phyloP scores from a whole-genome alignment of 169 alveolate genomes.

The Plasmodium knowlesi region DNA sequence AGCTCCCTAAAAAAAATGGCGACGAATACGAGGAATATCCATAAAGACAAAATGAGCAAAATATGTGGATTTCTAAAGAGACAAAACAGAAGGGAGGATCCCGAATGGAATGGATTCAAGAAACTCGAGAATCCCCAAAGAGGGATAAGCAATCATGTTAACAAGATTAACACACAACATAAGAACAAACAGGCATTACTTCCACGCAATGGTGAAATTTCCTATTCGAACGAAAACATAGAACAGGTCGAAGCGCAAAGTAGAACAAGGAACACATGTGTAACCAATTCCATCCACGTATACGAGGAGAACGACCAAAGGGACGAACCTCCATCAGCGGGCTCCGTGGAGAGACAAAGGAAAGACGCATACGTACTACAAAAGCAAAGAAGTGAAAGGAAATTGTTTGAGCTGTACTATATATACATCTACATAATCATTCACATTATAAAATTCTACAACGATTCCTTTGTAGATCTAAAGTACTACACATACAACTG shows the following conservation, averaged over 20 bases:
- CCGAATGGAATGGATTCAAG: neutral
- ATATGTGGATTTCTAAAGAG: neutral
- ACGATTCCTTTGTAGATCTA: constrained; percentile 59
- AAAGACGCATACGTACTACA: constrained; percentile 8
- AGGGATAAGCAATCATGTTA: neutral
- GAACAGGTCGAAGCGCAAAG: neutral
- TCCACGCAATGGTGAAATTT: neutral
- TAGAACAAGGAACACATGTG: neutral
- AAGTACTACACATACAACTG: constrained; percentile 69
- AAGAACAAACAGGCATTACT: neutral
- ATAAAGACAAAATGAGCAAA: neutral
- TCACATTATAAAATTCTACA: constrained; percentile 68
- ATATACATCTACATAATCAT: constrained; percentile 63
- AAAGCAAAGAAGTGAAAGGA: constrained; percentile 64
- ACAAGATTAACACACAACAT: neutral
- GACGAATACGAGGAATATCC: constrained; percentile 31
- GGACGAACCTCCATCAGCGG: neutral
- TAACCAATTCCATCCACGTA: neutral
- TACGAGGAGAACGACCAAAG: neutral
- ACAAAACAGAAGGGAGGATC: neutral
- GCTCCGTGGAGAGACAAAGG: neutral
- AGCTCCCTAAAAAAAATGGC: neutral
- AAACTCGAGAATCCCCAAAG: neutral
- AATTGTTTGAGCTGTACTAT: constrained; percentile 66
- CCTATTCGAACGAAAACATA: neutral